Conservation (phyloP, 495 filamentous ascomycete species). For the Hypomontagnella monticulosa region DNA sequence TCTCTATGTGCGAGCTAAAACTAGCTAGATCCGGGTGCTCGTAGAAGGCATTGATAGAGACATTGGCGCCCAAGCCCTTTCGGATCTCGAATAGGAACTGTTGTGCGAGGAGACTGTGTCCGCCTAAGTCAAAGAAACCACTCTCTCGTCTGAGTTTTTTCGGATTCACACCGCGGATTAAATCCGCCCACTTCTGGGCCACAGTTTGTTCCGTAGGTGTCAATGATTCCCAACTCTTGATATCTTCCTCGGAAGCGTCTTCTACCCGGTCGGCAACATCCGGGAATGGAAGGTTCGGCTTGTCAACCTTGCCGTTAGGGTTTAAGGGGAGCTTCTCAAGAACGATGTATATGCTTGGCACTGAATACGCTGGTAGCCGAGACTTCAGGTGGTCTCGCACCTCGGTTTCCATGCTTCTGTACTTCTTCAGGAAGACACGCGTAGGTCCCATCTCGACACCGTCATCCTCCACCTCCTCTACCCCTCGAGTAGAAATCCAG, state of each 20-base stretch:
- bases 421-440: constrained; percentile 64
- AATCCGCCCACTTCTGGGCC: constrained; percentile 51
- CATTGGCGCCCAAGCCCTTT: constrained; percentile 69
- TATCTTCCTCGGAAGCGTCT: constrained; percentile 69
- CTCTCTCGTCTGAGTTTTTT: constrained; percentile 71
- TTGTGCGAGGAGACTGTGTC: constrained; percentile 87
- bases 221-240: constrained; percentile 74
- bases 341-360: constrained; percentile 81
- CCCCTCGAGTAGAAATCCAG: constrained; percentile 68
- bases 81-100: constrained; percentile 77
- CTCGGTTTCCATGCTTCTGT: constrained; percentile 75
- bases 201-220: constrained; percentile 53
- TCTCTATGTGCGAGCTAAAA: constrained; percentile 80
- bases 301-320: constrained; percentile 95
- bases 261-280: constrained; percentile 66
- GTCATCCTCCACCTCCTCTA: constrained; percentile 60
- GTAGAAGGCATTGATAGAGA: constrained; percentile 82
- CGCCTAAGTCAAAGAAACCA: constrained; percentile 88
- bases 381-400: constrained; percentile 77
- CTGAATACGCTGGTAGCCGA: constrained; percentile 81
- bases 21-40: constrained; percentile 75
- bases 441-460: constrained; percentile 57
- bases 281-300: constrained; percentile 89
- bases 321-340: constrained; percentile 86
- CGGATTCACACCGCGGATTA: constrained; percentile 65